Conservation (phyloP, 2,329 filamentous ascomycete genomes). For the Aaosphaeria pasadenensis region DNA sequence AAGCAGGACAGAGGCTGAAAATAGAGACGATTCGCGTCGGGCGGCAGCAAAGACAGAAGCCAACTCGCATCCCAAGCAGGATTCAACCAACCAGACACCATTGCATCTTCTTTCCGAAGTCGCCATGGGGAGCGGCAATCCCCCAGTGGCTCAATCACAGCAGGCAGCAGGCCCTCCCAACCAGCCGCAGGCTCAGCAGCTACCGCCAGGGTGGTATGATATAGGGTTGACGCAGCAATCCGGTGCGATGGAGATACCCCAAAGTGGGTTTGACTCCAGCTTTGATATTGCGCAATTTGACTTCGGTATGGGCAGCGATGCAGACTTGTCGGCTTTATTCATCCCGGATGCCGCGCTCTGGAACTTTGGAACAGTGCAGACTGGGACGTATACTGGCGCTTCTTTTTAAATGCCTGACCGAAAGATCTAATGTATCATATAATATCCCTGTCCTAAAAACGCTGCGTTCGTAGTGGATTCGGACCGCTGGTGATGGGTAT, state of each 20-base stretch:
- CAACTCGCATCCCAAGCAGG: constrained; percentile 17
- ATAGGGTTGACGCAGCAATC: constrained; percentile 13
- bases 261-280: constrained; percentile 29
- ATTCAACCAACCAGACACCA: constrained; percentile 33
- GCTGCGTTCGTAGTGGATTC: no score
- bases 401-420: neutral
- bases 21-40: constrained; percentile 17
- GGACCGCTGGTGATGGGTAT: no score
- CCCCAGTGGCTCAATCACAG: constrained; percentile 5
- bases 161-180: constrained; percentile 2
- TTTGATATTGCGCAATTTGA: constrained; percentile 38
- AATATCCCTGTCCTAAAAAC: no score
- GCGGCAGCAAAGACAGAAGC: constrained; percentile 11
- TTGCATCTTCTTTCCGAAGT: constrained; percentile 40
- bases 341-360: constrained; percentile 36
- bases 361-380: constrained; percentile 13
- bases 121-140: constrained; percentile 35
- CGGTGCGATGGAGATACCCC: constrained; percentile 25
- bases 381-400: neutral
- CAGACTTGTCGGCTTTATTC: constrained; percentile 33
- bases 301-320: constrained; percentile 33
- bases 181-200: constrained; percentile 11
- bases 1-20: constrained; percentile 21
- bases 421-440: no score
- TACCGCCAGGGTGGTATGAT: constrained; percentile 27